Evolutionary conservation across 768 basidiomycete genomes (phyloP), one percentile per base, ranked within the genome.

Genomic region (Neoboletus magnificus): DNA sequence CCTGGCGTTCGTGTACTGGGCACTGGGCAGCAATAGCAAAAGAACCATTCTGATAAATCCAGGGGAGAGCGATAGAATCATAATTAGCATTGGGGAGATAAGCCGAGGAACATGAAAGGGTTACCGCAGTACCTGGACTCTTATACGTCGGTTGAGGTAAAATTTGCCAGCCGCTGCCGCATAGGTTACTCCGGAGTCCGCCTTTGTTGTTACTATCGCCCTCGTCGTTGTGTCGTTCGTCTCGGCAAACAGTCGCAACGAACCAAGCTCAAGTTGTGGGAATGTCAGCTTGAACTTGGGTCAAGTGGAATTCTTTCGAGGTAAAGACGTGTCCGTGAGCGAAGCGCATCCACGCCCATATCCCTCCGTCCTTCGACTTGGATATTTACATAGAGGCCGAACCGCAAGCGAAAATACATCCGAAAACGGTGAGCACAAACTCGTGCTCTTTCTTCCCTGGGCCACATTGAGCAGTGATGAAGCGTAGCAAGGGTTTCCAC

Each of bases 341-440:
- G 23, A 20, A 32, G 27, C 37, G 9, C 35, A 39, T 27, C 44
- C 40, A 36, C 41, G 18, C 49, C 36, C 5, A 41, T 18, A 5
- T 6, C 20, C 8, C 36, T 22, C 2, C 11, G 3, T 39, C 33
- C 25, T 12, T 39, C 45, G 12, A 40, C 52, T 18, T 23, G 45
- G 40, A 55, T 33, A 44, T 30, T 40, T 12, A 40, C 20, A 44
- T 6, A 32, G 25, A 36, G 25, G 29, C 42, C 32, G 37, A 46
- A 39, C 33, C 22, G 48, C 3, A 44, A 18, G n/a, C 46, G 27
- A 25, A 52, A 58, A 29, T 37, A 56, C 45, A 7, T n/a, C 53
- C 27, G 43, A 52, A n/a, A 50, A 23, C 22, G 48, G 62, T 64
- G 58, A 52, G 61, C 22, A 9, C 23, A 30, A n/a, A 30, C 25